These are phyloP conservation scores for Spirogloea muscicola DNA, from an alignment of 139 green algal species.

Conservation along the genomic window DNA sequence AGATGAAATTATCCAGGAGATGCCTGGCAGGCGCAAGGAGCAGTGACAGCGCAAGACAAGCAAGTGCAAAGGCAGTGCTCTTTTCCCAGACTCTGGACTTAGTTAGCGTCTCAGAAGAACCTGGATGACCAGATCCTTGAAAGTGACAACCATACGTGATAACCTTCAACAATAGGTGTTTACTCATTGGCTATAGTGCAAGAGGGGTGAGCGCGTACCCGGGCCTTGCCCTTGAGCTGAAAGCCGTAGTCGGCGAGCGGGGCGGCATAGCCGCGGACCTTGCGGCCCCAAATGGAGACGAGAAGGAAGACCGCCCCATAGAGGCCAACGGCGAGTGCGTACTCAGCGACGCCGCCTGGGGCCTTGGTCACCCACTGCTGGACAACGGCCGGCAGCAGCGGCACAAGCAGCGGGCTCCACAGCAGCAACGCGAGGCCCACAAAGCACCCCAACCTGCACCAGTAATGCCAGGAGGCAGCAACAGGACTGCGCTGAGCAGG, in stretches of 20 bases:
- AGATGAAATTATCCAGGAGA: too few species aligned
- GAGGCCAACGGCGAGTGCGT: conserved; percentile 29
- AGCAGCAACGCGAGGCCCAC: conserved; percentile 18
- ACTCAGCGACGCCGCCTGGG: conserved; percentile 1
- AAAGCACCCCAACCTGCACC: conserved; percentile 14
- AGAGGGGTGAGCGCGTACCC: not conserved
- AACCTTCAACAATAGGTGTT: too few species aligned
- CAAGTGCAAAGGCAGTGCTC: not conserved
- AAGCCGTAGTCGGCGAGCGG: conserved; percentile 11
- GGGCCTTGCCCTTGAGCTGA: not conserved
- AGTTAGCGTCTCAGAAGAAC: too few species aligned
- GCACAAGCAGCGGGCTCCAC: conserved; percentile 29
- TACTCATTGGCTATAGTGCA: too few species aligned
- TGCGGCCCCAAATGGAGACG: conserved; percentile 23
- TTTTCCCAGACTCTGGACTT: too few species aligned
- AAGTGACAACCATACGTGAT: too few species aligned
- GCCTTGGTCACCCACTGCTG: conserved; percentile 27
- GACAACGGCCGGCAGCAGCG: conserved; percentile 22
- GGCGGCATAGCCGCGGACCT: conserved; percentile 11
- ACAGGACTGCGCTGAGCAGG: too few species aligned
- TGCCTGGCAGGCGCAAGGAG: too few species aligned
- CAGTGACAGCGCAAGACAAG: not conserved
- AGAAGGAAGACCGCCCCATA: conserved; percentile 37
- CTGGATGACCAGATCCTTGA: too few species aligned
- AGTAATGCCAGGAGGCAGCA: too few species aligned